These are phyloP conservation scores for Acer yangbiense DNA, from an alignment of 345 rosid species.

Conservation along the genomic window DNA sequence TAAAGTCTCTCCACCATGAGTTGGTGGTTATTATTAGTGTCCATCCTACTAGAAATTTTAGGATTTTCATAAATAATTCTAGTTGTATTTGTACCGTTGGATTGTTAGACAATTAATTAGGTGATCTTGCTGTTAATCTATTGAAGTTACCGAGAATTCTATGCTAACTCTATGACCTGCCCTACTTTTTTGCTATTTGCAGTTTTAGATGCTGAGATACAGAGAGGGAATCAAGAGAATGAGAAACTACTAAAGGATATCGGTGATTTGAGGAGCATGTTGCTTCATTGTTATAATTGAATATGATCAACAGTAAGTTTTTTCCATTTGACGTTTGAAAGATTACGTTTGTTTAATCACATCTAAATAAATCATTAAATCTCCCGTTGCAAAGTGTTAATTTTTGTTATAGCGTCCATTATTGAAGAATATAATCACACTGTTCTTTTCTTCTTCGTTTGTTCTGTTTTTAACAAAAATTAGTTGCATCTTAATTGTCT, in stretches of 20 bases:
- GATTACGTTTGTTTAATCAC: not conserved
- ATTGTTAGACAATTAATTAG: not conserved
- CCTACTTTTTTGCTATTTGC: conserved; percentile 18
- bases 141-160: not conserved
- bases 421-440: not conserved
- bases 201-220: conserved; percentile 43
- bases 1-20: not conserved
- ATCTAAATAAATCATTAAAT: not conserved
- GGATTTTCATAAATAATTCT: not conserved
- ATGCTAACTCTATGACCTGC: not conserved
- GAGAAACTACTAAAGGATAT: conserved; percentile 40
- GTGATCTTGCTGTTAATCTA: not conserved
- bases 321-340: not conserved
- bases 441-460: not conserved
- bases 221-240: conserved; percentile 33
- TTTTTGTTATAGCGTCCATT: not conserved
- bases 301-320: conserved; percentile 15
- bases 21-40: not conserved
- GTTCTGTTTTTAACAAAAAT: not conserved
- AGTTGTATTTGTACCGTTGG: not conserved
- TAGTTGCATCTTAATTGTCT: no score
- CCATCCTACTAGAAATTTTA: not conserved
- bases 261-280: conserved; percentile 30
- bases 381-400: not conserved
- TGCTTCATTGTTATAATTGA: conserved; percentile 17